Conservation (phyloP, 2,329 filamentous ascomycete genomes). For the Cryphonectria nitschkei region DNA sequence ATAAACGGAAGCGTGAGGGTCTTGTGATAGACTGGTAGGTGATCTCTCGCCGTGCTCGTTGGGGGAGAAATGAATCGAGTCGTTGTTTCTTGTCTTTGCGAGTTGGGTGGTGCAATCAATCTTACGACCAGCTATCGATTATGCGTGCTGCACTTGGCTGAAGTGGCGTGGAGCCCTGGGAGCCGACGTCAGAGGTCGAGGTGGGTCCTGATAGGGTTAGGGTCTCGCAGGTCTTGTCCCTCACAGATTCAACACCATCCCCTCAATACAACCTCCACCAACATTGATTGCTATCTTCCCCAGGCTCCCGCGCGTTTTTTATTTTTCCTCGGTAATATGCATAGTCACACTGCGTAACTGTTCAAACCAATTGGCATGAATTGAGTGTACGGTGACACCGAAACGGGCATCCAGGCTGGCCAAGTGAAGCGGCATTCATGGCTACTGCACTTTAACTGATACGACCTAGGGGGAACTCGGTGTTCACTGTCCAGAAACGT, state of each 20-base stretch:
- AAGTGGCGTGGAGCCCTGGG: slow-evolving; percentile 20
- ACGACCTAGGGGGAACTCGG: too few species aligned
- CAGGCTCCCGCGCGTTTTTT: too few species aligned
- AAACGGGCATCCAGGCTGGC: too few species aligned
- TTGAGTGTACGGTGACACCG: too few species aligned
- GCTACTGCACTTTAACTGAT: too few species aligned
- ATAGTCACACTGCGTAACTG: too few species aligned
- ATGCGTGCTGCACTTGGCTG: slow-evolving; percentile 20
- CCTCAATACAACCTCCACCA: too few species aligned
- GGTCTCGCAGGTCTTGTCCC: background rate
- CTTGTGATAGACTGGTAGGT: background rate
- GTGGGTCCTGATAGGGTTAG: slow-evolving; percentile 11
- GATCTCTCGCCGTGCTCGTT: background rate
- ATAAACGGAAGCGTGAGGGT: slow-evolving; percentile 23
- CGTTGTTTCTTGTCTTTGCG: background rate
- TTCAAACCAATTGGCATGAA: too few species aligned
- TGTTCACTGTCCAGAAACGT: too few species aligned
- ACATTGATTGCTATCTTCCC: too few species aligned
- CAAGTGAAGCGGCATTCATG: too few species aligned
- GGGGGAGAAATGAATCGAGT: slow-evolving; percentile 5
- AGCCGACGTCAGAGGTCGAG: slow-evolving; percentile 18
- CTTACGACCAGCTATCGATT: slow-evolving; percentile 21
- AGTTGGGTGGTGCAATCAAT: background rate
- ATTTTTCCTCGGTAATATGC: too few species aligned
- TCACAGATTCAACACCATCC: background rate